A percentile compares a stretch with the other conserved stretches of the same genome.
Evolutionary conservation across 2,329 filamentous ascomycete genomes (phyloP).

Genomic region (Epichloe sylvatica): DNA sequence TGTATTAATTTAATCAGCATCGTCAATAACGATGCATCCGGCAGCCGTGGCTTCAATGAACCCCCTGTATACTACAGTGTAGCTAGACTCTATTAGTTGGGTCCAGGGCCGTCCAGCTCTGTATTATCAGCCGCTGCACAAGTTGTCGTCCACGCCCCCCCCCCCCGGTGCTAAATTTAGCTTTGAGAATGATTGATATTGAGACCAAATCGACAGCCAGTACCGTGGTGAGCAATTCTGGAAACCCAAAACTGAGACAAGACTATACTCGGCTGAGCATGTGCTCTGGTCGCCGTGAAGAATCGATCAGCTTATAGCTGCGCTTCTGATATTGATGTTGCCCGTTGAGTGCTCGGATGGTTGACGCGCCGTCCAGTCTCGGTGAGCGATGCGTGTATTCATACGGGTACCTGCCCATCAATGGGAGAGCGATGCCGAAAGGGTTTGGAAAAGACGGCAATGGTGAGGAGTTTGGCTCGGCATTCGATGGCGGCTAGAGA

Average conservation of each 20-base stretch:
- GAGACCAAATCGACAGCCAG: background rate
- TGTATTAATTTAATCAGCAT: background rate
- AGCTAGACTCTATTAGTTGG: too few relatives aligned
- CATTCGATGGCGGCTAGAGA: too few relatives aligned
- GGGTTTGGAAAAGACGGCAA: too few relatives aligned
- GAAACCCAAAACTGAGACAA: background rate
- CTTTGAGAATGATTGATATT: background rate
- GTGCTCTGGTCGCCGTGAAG: background rate
- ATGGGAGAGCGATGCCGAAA: too few relatives aligned
- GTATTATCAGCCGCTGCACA: background rate
- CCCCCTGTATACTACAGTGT: background rate
- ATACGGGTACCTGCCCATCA: too few relatives aligned
- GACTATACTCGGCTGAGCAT: background rate
- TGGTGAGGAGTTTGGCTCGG: too few relatives aligned
- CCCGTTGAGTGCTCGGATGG: too few relatives aligned
- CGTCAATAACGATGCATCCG: background rate
- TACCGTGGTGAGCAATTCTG: background rate
- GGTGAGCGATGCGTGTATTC: too few relatives aligned
- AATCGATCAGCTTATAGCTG: too few relatives aligned
- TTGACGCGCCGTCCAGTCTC: too few relatives aligned
- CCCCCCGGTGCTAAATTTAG: background rate
- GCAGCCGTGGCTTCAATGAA: background rate
- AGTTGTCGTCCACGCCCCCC: background rate
- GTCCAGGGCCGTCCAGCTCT: background rate
- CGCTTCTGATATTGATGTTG: too few relatives aligned